Evolutionary conservation across 352 stramenopile species (phyloP), one percentile per base, ranked within the genome.

Genomic region (Phytophthora megakarya): DNA sequence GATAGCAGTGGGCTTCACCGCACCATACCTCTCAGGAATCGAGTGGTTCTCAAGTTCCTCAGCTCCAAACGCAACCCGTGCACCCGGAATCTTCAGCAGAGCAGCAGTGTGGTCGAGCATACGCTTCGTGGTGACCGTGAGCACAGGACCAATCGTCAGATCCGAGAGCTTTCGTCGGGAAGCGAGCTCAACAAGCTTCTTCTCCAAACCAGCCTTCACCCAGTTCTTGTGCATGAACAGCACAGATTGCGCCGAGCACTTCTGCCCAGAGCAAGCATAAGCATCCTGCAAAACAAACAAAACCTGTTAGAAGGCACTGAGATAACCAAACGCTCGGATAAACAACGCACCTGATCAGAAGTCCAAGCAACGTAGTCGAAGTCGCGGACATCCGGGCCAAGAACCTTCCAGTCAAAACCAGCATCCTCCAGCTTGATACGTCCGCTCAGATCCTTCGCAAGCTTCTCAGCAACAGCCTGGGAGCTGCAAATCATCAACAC

Each of bases 201-300:
- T 90, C 47, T 99, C 78, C 43, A 99, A 71, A 45, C 95, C 97
- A 45, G 86, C 84, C 8, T 90, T 66, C 45, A 67, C 56, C 96
- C 96, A 99, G 80, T 99, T 99, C 68, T 98, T 95, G 81, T 99
- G 97, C 74, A 98, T 92, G 79, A 99, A 99, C 26, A 99, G 78
- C 57, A 99, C 98, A 44, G 95, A 99, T 77, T 99, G 94, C 10
- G 97, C 97, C 16, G 93, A 99, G 81, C 97, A 99, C 86, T 99
- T 99, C 76, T 99, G 97, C 33, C 97, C 97, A n/a, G 88, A 96
- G 69, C 86, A 98, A 21, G 97, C 97, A 70, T 99, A 99, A 9
- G 97, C 97, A 76, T 99, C 97, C 87, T 84, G 51, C 25, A 30
- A 48, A 64, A 46, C 11, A 38, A 35, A 49, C 12, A 47, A 32